Evolutionary conservation across 305 asterid species (phyloP).

Genomic region (Fraxinus sp.): DNA sequence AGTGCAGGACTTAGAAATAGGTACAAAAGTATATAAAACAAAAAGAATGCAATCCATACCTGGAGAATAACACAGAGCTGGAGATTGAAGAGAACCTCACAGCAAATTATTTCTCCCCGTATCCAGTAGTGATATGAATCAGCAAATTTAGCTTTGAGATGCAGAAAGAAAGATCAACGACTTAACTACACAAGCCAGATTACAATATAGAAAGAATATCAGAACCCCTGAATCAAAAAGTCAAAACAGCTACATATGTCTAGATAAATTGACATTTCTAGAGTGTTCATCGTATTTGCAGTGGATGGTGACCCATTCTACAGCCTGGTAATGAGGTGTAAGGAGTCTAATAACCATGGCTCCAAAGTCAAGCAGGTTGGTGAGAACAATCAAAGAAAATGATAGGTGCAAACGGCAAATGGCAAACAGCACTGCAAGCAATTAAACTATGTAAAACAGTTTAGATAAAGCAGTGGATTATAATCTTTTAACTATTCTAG

Average conservation of each 20-base stretch:
- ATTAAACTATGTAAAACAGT: neutral
- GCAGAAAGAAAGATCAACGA: neutral
- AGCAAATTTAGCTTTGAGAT: slow-evolving; percentile 16
- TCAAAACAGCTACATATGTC: neutral
- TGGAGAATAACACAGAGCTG: neutral
- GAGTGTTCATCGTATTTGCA: slow-evolving; percentile 3
- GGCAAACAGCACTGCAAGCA: neutral
- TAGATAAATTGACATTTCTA: neutral
- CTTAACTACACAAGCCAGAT: neutral
- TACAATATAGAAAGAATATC: slow-evolving; percentile 1
- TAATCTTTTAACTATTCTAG: neutral
- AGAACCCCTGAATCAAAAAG: slow-evolving; percentile 3
- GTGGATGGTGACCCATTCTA: neutral
- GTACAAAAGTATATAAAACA: slow-evolving; percentile 5
- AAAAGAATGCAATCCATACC: neutral
- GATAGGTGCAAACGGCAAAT: neutral
- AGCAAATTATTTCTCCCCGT: neutral
- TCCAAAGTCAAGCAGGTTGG: neutral
- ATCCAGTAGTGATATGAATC: slow-evolving; percentile 12
- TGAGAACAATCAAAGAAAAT: neutral
- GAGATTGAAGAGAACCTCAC: slow-evolving; percentile 22
- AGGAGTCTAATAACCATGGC: neutral
- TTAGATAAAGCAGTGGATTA: neutral
- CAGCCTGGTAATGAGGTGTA: neutral
- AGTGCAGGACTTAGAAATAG: neutral